These are phyloP conservation scores for Pseudozyma sp. DNA, from an alignment of 1,284 basidiomycete species.

Conservation along the genomic window DNA sequence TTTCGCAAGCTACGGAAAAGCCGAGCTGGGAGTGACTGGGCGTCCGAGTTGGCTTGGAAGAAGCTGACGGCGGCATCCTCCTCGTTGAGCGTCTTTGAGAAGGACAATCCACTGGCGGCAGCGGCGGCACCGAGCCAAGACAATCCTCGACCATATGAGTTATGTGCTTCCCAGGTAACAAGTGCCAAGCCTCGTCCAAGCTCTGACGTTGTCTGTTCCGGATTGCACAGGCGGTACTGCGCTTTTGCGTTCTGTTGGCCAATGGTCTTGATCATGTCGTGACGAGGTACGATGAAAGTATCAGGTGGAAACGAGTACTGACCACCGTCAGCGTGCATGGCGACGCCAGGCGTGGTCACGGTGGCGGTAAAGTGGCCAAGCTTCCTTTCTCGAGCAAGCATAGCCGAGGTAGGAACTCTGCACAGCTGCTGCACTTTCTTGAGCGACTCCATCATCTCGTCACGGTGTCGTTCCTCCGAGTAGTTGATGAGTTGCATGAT, in stretches of 20 bases:
- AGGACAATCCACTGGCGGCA: constrained; percentile 43
- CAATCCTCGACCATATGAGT: constrained; percentile 38
- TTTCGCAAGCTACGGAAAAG: constrained; percentile 36
- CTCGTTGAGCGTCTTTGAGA: constrained; percentile 29
- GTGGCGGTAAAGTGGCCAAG: constrained; percentile 19
- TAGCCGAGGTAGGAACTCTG: constrained; percentile 32
- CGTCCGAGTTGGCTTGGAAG: constrained; percentile 43
- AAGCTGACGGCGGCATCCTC: constrained; percentile 38
- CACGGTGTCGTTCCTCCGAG: constrained; percentile 43
- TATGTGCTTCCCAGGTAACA: constrained; percentile 44
- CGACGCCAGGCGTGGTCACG: constrained; percentile 9
- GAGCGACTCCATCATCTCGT: constrained; percentile 51
- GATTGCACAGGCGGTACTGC: constrained; percentile 20
- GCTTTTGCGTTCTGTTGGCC: constrained; percentile 34
- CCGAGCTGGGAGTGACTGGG: constrained; percentile 37
- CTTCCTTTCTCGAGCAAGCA: constrained; percentile 34
- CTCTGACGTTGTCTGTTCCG: constrained; percentile 13
- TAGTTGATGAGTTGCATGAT: constrained; percentile 52
- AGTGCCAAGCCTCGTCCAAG: constrained; percentile 41
- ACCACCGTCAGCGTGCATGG: neutral
- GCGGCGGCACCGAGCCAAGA: constrained; percentile 48
- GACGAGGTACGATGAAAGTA: constrained; percentile 38
- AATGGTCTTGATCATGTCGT: constrained; percentile 40
- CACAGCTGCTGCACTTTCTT: constrained; percentile 35
- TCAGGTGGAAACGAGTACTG: constrained; percentile 23